Conservation (phyloP, 805 yeast species). For the Barnettozyma populi region DNA sequence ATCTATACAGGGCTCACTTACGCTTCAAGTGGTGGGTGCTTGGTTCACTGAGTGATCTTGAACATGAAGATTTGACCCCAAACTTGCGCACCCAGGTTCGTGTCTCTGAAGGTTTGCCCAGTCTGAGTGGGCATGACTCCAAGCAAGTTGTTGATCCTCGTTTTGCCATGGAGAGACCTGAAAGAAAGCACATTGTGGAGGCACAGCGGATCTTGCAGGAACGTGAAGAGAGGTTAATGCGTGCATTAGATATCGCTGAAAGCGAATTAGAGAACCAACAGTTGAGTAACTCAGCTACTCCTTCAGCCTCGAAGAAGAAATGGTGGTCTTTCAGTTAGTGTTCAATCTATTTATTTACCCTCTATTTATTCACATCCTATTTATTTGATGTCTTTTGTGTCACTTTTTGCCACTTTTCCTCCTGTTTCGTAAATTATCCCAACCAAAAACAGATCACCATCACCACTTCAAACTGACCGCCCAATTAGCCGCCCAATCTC, state of each 20-base stretch:
- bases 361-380: neutral
- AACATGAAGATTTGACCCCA: conserved; percentile 55
- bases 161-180: conserved; percentile 58
- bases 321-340: conserved; percentile 2
- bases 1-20: conserved; percentile 58
- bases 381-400: neutral
- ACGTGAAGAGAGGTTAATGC: conserved; percentile 44
- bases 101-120: conserved; percentile 12
- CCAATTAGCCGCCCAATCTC: neutral
- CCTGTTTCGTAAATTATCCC: neutral
- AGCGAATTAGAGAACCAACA: conserved; percentile 1
- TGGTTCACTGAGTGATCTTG: conserved; percentile 53
- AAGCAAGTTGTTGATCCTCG: conserved; percentile 30
- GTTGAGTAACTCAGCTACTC: conserved; percentile 28
- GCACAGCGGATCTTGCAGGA: conserved; percentile 68
- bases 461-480: neutral
- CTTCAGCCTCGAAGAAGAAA: neutral
- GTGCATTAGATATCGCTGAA: conserved; percentile 9
- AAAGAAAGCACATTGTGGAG: conserved; percentile 64
- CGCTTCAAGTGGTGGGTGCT: conserved; percentile 45
- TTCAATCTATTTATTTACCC: neutral
- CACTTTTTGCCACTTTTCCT: neutral
- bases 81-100: conserved; percentile 32
- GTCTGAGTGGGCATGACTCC: conserved; percentile 31
- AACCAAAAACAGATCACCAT: neutral